Evolutionary conservation across 176 grass and related monocot species (phyloP), one percentile per base, ranked within the genome.

Genomic region (Aegilops longissima): DNA sequence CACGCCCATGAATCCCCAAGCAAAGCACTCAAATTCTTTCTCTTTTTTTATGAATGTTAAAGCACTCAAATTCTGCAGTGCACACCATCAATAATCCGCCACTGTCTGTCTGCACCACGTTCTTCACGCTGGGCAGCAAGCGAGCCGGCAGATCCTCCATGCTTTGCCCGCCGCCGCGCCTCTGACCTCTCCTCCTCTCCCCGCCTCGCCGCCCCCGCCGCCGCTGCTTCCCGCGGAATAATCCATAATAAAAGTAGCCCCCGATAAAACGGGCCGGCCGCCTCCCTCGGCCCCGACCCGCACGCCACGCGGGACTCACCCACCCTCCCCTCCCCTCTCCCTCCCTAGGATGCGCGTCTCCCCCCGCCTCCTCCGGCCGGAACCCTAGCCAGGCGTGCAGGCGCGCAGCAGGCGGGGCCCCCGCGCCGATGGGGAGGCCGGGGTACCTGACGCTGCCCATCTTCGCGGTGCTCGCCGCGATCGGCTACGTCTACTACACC

Each of bases 381-480:
- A 91, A 87, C 89, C 89, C 85, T 91, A 58, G 52, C 14, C 49
- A 84, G 84, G 66, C 27, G n/a, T 25, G 64, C 65, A 52, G 39
- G 38, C 63, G 3, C 24, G 24, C 31, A 66, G 67, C 67, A 67
- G 9, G 30, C 47, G 64, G 64, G 81, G 16, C n/a, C 76, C 61
- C 6, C 21, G 77, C n/a, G 24, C 10, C 73, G 92, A 92, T 80
- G 92, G 92, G 74, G 61, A 87, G 83, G 56, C 93, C 85, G 45
- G 95, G 89, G n/a, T 93, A 98, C 89, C 78, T 98, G 71, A 98
- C 93, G 81, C 87, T 93, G 78, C 93, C 93, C n/a, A 95, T 98
- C 83, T 62, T 98, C 34, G 82, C 92, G 65, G 95, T 92, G 73
- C 61, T 95, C 83, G 84, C 88, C 63, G 88, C 91, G 76, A 93